phyloP scores from a whole-genome alignment of 176 grass and related monocot species.

The Urochloa ruziziensis region DNA sequence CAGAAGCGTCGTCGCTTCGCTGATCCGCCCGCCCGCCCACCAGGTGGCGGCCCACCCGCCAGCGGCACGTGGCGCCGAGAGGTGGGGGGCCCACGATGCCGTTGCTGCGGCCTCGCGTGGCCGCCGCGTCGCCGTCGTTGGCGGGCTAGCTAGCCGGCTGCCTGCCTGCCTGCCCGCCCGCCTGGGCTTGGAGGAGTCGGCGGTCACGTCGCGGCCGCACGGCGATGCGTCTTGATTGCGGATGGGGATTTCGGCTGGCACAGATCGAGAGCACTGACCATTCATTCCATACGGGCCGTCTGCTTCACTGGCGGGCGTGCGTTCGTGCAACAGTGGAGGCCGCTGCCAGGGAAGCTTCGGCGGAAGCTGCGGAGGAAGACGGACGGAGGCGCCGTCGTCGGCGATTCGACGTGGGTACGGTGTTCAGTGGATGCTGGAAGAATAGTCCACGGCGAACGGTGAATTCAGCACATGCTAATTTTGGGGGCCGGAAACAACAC shows the following conservation, averaged over 20 bases:
- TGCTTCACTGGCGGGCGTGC: neutral
- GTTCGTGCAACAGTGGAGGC: neutral
- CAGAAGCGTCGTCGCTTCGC: constrained; percentile 41
- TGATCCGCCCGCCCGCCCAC: neutral
- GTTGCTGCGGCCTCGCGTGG: neutral
- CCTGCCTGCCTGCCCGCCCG: neutral
- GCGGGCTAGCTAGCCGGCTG: neutral
- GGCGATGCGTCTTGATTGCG: neutral
- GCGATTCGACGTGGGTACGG: too few species aligned
- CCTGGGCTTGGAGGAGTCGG: neutral
- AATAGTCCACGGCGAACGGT: neutral
- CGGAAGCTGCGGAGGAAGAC: neutral
- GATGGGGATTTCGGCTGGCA: neutral
- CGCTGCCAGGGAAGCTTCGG: constrained; percentile 16
- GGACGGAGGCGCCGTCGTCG: neutral
- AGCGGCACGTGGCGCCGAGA: neutral
- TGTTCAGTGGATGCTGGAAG: neutral
- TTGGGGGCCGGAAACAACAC: neutral
- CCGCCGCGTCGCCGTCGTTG: neutral
- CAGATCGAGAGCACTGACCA: too few species aligned
- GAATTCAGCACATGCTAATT: constrained; percentile 28
- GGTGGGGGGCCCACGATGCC: neutral
- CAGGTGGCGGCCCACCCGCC: neutral
- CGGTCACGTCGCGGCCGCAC: neutral
- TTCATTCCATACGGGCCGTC: neutral